Evolutionary conservation across 2,329 filamentous ascomycete species (phyloP), one percentile per base, ranked within the genome.

Genomic region (Fusarium haematococcum): DNA sequence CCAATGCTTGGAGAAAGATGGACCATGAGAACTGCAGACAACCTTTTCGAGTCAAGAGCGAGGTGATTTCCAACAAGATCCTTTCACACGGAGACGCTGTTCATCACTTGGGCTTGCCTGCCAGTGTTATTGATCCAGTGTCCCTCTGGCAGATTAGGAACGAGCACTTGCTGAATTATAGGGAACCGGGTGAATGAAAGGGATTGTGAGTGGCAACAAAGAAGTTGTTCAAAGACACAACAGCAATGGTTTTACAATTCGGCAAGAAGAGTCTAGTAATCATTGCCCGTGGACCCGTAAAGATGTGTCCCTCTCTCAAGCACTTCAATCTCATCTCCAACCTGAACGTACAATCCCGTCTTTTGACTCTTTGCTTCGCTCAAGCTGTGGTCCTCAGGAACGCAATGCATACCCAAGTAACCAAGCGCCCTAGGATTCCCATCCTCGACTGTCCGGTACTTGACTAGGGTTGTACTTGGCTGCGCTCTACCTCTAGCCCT

Each of bases 351-450:
- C 5, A 79, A 11, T 0, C 60, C 59, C 2, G 13, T 57, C 3
- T 35, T n/a, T n/a, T 59, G 61, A 2, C 50, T 48, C 6, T 18
- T 16, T 30, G 70, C 75, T 10, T 75, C 67, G 0, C 57, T 41
- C 11, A 79, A 13, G 6, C 70, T 65, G 5, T 63, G 50, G 7
- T 79, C 75, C 10, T 80, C 79, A 0, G 79, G 79, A 2, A 80
- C 79, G n/a, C 78, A 78, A 41, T 80, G 79, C 77, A 80, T 79
- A 3, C 79, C 79, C 16, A 80, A 32, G 23, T 80, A 80, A 0
- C 79, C 79, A 20, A 80, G 62, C 18, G 79, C 79, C 14, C 57
- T 73, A 0, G 71, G 74, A 11, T 80, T 80, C 2, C 79, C 79
- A 13, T 68, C 54, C 33, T 80, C 79, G 0, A 78, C 71, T 1